These are phyloP conservation scores for Diutina neorugosa DNA, from an alignment of 1,139 yeast genomes.

Conservation along the genomic window DNA sequence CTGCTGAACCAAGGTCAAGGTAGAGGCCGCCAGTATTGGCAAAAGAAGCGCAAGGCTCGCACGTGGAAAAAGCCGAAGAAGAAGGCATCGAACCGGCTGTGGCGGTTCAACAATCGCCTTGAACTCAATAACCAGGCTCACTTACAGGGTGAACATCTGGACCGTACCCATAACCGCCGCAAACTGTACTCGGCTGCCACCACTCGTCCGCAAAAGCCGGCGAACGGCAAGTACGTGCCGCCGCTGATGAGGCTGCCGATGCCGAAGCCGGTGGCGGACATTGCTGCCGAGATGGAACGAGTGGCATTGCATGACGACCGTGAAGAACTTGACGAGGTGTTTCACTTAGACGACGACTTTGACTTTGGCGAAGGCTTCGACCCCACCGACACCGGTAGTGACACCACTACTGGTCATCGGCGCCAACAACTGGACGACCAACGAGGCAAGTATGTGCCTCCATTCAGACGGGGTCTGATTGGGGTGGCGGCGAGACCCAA, in stretches of 20 bases:
- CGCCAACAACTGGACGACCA: conserved; percentile 6
- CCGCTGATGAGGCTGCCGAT: conserved; percentile 34
- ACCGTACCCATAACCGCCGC: conserved; percentile 2
- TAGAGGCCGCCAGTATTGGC: conserved; percentile 18
- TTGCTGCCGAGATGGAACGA: conserved; percentile 28
- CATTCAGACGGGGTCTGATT: conserved; percentile 44
- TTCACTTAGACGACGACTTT: conserved; percentile 34
- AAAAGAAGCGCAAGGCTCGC: conserved; percentile 9
- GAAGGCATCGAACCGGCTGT: background rate
- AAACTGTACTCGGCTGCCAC: conserved; percentile 3
- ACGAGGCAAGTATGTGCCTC: conserved; percentile 57
- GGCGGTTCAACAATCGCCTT: background rate
- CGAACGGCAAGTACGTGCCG: conserved; percentile 28
- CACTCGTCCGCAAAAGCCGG: background rate
- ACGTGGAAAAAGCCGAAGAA: background rate
- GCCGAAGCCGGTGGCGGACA: conserved; percentile 10
- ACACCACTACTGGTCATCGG: conserved; percentile 4
- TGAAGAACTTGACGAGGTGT: conserved; percentile 25
- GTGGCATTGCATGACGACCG: conserved; percentile 16
- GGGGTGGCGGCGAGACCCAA: conserved; percentile 37
- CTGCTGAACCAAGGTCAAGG: conserved; percentile 10
- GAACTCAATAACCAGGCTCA: conserved; percentile 4
- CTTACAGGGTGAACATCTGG: conserved; percentile 4
- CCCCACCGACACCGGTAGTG: conserved; percentile 3
- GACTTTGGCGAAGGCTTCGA: background rate